These are phyloP conservation scores for Sanguinoderma infundibulare DNA, from an alignment of 1,284 basidiomycete species.

Conservation along the genomic window DNA sequence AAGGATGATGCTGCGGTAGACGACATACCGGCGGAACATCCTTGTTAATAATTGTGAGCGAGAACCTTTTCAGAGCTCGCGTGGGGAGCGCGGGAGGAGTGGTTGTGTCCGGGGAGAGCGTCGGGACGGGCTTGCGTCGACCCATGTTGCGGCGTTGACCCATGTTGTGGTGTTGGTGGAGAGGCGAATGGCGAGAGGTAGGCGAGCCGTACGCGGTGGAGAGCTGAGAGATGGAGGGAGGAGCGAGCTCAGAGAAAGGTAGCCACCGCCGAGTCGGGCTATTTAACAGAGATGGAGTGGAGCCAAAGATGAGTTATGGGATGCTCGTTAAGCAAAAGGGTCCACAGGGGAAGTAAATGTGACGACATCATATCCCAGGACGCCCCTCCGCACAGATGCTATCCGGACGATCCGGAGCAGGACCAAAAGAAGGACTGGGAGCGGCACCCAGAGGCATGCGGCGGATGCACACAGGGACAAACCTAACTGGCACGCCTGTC, in stretches of 20 bases:
- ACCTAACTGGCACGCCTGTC: not conserved
- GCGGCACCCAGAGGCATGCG: not conserved
- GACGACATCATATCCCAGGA: slow-evolving; percentile 12
- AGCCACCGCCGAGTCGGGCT: slow-evolving; percentile 13
- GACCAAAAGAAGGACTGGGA: not conserved
- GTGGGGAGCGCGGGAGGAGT: slow-evolving; percentile 40
- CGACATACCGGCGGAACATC: slow-evolving; percentile 49
- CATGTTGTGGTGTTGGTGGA: slow-evolving; percentile 14
- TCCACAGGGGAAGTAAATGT: slow-evolving; percentile 8
- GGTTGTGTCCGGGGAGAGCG: slow-evolving; percentile 64
- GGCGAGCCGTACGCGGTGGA: slow-evolving; percentile 6
- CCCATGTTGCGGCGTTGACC: slow-evolving; percentile 43
- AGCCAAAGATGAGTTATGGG: slow-evolving; percentile 6
- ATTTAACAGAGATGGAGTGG: slow-evolving; percentile 20
- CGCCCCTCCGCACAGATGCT: slow-evolving; percentile 8
- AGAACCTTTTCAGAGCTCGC: slow-evolving; percentile 32
- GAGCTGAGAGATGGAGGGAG: slow-evolving; percentile 9
- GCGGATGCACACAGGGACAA: slow-evolving; percentile 4
- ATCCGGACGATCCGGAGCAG: slow-evolving; percentile 21
- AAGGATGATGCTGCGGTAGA: not conserved
- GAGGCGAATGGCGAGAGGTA: not conserved
- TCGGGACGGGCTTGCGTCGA: slow-evolving; percentile 69
- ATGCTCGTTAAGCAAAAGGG: slow-evolving; percentile 18
- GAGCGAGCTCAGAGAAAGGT: slow-evolving; percentile 14
- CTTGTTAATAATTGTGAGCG: slow-evolving; percentile 32